Evolutionary conservation across 2,329 filamentous ascomycete species (phyloP), one percentile per base, ranked within the genome.

Genomic region (Rhynchosporium graminicola): DNA sequence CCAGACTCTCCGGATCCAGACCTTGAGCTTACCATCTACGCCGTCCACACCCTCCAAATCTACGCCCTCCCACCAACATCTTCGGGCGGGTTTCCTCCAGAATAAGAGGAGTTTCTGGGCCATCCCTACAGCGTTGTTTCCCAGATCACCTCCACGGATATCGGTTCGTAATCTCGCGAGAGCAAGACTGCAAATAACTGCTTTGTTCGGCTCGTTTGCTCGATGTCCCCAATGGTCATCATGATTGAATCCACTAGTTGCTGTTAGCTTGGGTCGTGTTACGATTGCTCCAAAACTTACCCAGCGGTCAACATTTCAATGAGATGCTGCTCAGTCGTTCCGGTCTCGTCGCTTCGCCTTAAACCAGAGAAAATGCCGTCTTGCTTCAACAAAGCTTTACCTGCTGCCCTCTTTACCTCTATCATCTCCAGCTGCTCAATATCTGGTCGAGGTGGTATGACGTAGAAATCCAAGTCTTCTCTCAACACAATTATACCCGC

Each of bases 251-350:
- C 95, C 95, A 70, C 95, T 98, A 69, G 9, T 52, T 55, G 43
- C 60, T 36, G 57, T 72, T 65, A 71, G 67, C 48, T 28, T 29
- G 1, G 33, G 50, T 12, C 13, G 7, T 36, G 46, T 57, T 1
- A 12, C 4, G 51, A 10, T 10, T n/a, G 43, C 5, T 45, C 1
- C 26, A 36, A 28, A 33, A 80, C 89, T 78, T 82, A 98, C 94
- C 94, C 95, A 74, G 95, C 95, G 60, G 95, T 99, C 77, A 99
- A 79, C 95, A 99, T 99, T 80, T 99, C 95, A 72, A 99, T 99
- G 45, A 99, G 82, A 80, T 99, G 95, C 70, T 97, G 95, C 77
- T 99, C 95, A 0, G 95, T 99, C 20, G 94, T 97, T 26, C 95
- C 95, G 20, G 91, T 88, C 77, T 99, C 95, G 70, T 99, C 93